A percentile compares a stretch with the other conserved stretches of the same genome.
Evolutionary conservation across 176 grass and related monocot genomes (phyloP).

Genomic region (Eremochloa ophiuroides): DNA sequence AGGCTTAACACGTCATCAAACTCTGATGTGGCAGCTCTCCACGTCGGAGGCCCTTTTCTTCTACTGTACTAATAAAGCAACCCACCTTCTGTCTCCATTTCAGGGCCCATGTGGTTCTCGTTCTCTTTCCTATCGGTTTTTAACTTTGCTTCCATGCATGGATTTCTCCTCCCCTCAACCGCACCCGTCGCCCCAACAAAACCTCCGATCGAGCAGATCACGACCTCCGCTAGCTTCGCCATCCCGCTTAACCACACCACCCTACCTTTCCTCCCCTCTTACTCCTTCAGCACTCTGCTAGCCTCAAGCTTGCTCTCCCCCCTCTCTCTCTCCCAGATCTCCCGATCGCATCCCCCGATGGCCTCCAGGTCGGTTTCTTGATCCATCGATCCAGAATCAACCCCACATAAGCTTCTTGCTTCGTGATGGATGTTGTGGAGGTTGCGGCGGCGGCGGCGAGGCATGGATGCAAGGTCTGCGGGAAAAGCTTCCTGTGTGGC

Average conservation of each 20-base stretch:
- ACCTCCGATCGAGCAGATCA: conserved; percentile 36
- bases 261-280: conserved; percentile 49
- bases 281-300: conserved; percentile 37
- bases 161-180: conserved; percentile 50
- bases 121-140: conserved; percentile 29
- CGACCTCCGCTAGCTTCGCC: conserved; percentile 35
- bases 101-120: conserved; percentile 4
- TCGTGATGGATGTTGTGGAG: conserved; percentile 25
- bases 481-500: conserved; percentile 53
- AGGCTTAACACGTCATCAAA: not conserved
- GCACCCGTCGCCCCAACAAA: conserved; percentile 49
- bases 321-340: conserved; percentile 5
- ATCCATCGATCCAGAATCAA: conserved; percentile 5
- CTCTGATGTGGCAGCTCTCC: not conserved
- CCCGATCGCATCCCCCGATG: not conserved
- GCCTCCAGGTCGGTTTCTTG: not conserved
- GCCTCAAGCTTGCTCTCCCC: conserved; percentile 14
- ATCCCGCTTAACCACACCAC: conserved; percentile 43
- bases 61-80: too few species aligned
- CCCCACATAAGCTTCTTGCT: not conserved
- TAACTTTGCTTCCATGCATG: conserved; percentile 62
- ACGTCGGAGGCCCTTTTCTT: not conserved
- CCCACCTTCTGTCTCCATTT: not conserved
- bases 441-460: conserved; percentile 8
- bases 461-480: conserved; percentile 59